These are phyloP conservation scores for Debaryomycetaceae sp. DNA, from an alignment of 1,139 yeast genomes.

Conservation along the genomic window DNA sequence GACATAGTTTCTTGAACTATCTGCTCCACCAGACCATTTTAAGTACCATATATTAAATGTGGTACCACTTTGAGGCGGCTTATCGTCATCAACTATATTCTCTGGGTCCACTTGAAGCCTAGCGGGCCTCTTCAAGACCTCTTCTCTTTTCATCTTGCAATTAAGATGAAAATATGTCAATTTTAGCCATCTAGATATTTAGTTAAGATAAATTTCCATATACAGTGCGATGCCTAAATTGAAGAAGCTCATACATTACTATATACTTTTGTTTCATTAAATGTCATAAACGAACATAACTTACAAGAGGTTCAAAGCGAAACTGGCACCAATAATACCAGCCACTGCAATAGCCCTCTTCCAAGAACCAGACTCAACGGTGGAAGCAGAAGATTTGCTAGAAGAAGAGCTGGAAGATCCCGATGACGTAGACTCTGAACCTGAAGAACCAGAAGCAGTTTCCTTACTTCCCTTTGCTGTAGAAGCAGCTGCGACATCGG, in stretches of 20 bases:
- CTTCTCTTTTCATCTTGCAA: neutral
- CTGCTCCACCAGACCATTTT: conserved; percentile 79
- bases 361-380: conserved; percentile 31
- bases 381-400: conserved; percentile 6
- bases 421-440: conserved; percentile 14
- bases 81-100: conserved; percentile 55
- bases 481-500: conserved; percentile 15
- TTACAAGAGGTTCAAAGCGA: conserved; percentile 32
- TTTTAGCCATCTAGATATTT: neutral
- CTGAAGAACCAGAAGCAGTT: conserved; percentile 11
- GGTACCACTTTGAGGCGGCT: conserved; percentile 78
- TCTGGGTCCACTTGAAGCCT: conserved; percentile 73
- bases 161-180: too few species aligned
- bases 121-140: conserved; percentile 24
- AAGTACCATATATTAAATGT: conserved; percentile 85
- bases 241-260: neutral
- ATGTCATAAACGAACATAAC: neutral
- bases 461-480: conserved; percentile 8
- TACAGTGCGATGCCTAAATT: neutral
- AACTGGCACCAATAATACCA: conserved; percentile 37
- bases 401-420: conserved; percentile 11
- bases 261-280: neutral
- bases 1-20: conserved; percentile 27
- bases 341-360: conserved; percentile 39
- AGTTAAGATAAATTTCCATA: neutral